A percentile compares a stretch with the other conserved stretches of the same genome.
These are phyloP conservation scores for Aspergillus nidulans DNA, from an alignment of 495 filamentous ascomycete genomes.

Conservation along the genomic window DNA sequence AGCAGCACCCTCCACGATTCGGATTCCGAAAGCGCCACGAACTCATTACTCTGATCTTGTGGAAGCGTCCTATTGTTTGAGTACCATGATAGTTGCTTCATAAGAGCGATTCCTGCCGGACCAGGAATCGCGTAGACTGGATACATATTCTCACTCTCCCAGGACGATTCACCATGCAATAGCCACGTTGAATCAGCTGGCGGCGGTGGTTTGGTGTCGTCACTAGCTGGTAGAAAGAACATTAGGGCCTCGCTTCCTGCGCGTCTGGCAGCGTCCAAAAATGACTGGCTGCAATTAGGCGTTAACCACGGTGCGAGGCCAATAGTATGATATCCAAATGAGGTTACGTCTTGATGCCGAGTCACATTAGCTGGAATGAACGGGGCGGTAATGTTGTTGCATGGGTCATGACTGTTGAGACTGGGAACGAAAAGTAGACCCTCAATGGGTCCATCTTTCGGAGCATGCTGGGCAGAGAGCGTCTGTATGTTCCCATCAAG, in stretches of 20 bases:
- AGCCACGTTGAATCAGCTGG: conserved; percentile 58
- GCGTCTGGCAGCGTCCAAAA: conserved; percentile 56
- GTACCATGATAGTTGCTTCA: conserved; percentile 68
- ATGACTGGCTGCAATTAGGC: conserved; percentile 61
- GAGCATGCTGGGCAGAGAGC: conserved; percentile 58
- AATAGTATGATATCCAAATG: conserved; percentile 52
- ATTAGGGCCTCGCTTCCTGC: conserved; percentile 63
- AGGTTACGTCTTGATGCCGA: conserved; percentile 60
- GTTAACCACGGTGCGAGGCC: conserved; percentile 88
- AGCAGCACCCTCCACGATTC: conserved; percentile 48
- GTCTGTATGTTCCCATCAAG: conserved; percentile 62
- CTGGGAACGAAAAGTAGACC: conserved; percentile 83
- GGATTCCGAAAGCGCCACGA: conserved; percentile 36
- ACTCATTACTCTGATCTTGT: conserved; percentile 42
- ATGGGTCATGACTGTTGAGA: conserved; percentile 51
- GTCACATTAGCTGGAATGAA: conserved; percentile 74
- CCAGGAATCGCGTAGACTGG: conserved; percentile 85
- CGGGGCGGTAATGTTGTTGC: conserved; percentile 50
- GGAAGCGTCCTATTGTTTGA: conserved; percentile 64
- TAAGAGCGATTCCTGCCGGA: conserved; percentile 56
- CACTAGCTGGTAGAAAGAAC: conserved; percentile 62
- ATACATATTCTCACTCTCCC: conserved; percentile 60
- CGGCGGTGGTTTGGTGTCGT: conserved; percentile 57
- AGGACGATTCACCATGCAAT: conserved; percentile 56
- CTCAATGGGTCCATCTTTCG: conserved; percentile 51